These are phyloP conservation scores for Paratinospora sagittata DNA, from an alignment of 164 flowering plant species.

Conservation along the genomic window DNA sequence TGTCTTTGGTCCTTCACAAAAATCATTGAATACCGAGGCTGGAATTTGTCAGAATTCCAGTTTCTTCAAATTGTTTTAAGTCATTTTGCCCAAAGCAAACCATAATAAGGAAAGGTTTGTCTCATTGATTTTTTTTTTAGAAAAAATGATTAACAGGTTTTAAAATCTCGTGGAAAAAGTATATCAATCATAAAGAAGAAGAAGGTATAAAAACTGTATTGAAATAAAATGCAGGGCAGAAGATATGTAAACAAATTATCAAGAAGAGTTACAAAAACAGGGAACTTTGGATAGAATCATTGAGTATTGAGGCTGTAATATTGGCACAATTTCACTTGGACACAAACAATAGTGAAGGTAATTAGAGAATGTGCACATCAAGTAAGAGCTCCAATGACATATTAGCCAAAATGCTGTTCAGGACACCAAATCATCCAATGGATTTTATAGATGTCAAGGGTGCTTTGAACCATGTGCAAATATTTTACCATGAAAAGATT, in stretches of 20 bases:
- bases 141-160: too few relatives aligned
- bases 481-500: background rate
- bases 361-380: background rate
- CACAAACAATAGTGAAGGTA: background rate
- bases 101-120: too few relatives aligned
- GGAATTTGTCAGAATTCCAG: too few relatives aligned
- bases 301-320: background rate
- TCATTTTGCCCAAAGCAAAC: too few relatives aligned
- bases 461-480: background rate
- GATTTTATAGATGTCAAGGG: background rate
- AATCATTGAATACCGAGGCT: too few relatives aligned
- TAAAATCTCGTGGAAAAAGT: background rate
- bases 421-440: background rate
- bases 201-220: background rate
- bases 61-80: too few relatives aligned
- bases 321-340: background rate
- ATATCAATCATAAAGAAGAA: background rate
- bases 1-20: background rate
- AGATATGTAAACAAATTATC: too few relatives aligned
- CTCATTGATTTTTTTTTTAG: too few relatives aligned
- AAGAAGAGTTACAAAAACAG: too few relatives aligned
- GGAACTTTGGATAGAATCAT: background rate
- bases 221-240: background rate
- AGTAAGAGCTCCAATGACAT: too few relatives aligned
- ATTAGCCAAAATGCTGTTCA: background rate